A percentile compares a stretch with the other conserved stretches of the same genome.
Evolutionary conservation across 2,329 filamentous ascomycete species (phyloP).

Genomic region (Neofusicoccum ribis): DNA sequence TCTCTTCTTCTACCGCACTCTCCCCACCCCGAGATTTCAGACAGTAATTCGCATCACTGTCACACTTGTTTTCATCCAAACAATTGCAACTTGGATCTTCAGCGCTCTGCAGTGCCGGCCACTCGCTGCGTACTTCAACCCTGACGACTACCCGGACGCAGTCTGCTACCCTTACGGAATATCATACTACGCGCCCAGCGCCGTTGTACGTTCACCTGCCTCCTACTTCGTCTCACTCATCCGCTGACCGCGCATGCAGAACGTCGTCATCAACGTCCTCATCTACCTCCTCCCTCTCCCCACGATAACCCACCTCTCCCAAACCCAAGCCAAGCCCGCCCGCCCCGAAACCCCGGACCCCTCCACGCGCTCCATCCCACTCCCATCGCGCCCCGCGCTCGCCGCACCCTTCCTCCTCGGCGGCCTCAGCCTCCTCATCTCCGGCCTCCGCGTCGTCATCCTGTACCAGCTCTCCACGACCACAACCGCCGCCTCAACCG

Average conservation of each 20-base stretch:
- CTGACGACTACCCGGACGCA: not conserved
- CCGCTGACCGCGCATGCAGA: not conserved
- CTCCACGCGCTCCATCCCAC: not conserved
- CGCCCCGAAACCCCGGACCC: not conserved
- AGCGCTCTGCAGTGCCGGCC: slow-evolving; percentile 12
- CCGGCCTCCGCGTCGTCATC: slow-evolving; percentile 10
- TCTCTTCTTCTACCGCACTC: slow-evolving; percentile 3
- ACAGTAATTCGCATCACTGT: not conserved
- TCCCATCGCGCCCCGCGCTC: not conserved
- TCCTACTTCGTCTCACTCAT: not conserved
- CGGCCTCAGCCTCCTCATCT: not conserved
- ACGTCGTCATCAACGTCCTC: slow-evolving; percentile 9
- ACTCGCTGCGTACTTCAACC: not conserved
- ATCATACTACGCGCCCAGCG: not conserved
- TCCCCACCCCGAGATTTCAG: not conserved
- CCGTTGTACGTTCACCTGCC: not conserved
- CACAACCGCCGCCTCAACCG: not conserved
- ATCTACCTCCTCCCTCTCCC: slow-evolving; percentile 16
- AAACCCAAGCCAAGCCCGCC: no score
- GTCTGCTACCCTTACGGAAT: not conserved
- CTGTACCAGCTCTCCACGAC: not conserved
- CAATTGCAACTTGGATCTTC: not conserved
- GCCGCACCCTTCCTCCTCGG: not conserved
- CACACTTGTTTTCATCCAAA: not conserved
- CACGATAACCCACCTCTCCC: not conserved